Base-by-base conservation (phyloP, 2,329 filamentous ascomycete species). In the Calonectria montana region DNA sequence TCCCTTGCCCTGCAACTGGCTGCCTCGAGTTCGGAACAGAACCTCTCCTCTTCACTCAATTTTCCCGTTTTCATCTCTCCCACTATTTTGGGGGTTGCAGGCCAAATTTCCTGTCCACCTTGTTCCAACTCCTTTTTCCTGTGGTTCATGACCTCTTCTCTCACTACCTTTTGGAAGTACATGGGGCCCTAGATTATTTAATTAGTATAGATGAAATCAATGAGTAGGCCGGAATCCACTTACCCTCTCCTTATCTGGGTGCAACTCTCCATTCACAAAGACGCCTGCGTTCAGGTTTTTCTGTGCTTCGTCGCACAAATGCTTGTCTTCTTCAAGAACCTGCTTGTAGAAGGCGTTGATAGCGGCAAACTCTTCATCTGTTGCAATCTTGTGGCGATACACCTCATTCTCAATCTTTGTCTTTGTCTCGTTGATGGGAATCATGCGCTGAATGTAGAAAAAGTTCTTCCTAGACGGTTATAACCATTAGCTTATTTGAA, bases 291-390 rank as follows among this genome's bases (percentile, higher is more conserved):
- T 88, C 72, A 92, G 84, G 80, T 92, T 92, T 78, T 84, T 85
- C 77, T 92, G 90, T 2, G 89, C 87, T 15, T 85, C 85, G 70
- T 87, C 84, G 83, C 91, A 92, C n/a, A 92, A 86, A 2, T 87
- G 84, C 77, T 92, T 92, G 83, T 92, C 91, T 79, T 92, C 91
- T 4, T 86, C 84, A 87, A 92, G 89, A 78, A 92, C 87, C 47
- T 88, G 88, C 80, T 89, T 89, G 83, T 91, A 92, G 75, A 92
- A 88, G 29, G 88, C 82, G 80, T 86, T 87, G 79, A 92, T 89
- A 43, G 84, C 81, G 10, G 86, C 80, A 79, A 92, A 92, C 62
- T 90, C 87, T 27, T 88, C 87, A 18, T 91, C 87, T 4, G 84
- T 85, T 7, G 89, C 87, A 75, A 88, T 82, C 76, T 88, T 89